A percentile compares a stretch with the other conserved stretches of the same genome.
These are phyloP conservation scores for Thermothielavioides terrestris DNA, from an alignment of 495 filamentous ascomycete species.

Conservation along the genomic window DNA sequence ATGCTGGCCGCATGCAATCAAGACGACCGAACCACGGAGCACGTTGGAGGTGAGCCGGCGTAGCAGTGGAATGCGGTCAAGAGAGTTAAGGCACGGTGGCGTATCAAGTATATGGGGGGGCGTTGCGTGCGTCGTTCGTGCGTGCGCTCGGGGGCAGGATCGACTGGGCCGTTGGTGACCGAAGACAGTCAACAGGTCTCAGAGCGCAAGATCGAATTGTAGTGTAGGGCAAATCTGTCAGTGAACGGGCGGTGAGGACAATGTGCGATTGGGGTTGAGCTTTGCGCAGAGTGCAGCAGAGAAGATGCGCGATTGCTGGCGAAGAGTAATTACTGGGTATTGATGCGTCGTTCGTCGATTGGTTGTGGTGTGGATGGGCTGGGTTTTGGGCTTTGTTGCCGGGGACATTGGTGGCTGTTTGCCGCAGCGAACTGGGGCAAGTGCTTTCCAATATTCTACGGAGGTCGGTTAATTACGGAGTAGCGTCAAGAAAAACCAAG, in stretches of 20 bases:
- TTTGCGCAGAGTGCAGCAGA: background rate
- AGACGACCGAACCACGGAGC: background rate
- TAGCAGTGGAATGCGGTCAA: background rate
- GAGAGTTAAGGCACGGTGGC: background rate
- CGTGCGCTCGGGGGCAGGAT: too few species aligned
- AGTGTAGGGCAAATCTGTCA: too few species aligned
- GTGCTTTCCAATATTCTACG: background rate
- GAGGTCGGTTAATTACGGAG: too few species aligned
- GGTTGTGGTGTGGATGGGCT: background rate
- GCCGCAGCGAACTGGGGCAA: background rate
- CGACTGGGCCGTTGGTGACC: too few species aligned
- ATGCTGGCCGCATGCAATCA: background rate
- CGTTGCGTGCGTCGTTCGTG: background rate
- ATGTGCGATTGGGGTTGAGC: background rate
- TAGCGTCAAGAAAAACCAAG: too few species aligned
- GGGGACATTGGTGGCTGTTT: slow-evolving; percentile 4
- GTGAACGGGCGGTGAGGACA: too few species aligned
- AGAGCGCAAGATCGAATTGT: too few species aligned
- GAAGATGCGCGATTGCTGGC: background rate
- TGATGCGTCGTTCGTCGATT: background rate
- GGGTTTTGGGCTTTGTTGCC: slow-evolving; percentile 4
- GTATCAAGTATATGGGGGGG: background rate
- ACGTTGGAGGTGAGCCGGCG: background rate
- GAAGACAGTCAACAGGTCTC: too few species aligned
- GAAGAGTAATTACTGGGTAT: background rate